phyloP scores from a whole-genome alignment of 768 basidiomycete species.

The Mrakia gelida region DNA sequence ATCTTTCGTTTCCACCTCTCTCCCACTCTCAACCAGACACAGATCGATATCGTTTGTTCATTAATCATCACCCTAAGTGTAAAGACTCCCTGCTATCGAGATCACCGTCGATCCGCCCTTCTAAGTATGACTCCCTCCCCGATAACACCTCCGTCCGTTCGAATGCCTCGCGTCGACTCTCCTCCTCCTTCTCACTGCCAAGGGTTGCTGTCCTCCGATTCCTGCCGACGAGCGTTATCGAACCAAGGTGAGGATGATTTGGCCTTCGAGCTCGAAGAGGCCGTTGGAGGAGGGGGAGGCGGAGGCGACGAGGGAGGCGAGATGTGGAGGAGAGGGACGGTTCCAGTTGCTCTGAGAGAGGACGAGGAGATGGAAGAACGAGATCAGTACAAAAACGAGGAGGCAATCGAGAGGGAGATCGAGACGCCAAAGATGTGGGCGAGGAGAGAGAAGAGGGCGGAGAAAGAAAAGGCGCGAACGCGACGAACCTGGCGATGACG shows the following conservation, averaged over 20 bases:
- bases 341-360: neutral
- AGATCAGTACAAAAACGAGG: neutral
- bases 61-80: too few species aligned
- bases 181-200: neutral
- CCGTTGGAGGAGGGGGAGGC: neutral
- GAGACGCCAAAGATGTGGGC: too few species aligned
- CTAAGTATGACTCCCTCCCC: too few species aligned
- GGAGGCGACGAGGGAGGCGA: neutral
- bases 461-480: too few species aligned
- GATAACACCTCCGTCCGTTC: too few species aligned
- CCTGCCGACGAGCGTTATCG: neutral
- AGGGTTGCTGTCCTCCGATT: constrained; percentile 9
- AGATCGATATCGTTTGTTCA: too few species aligned
- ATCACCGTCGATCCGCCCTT: too few species aligned
- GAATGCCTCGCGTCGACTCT: too few species aligned
- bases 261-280: neutral
- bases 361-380: neutral
- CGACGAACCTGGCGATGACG: neutral
- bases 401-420: neutral
- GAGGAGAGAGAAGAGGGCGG: neutral
- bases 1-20: too few species aligned
- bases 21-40: too few species aligned
- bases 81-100: too few species aligned
- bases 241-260: neutral
- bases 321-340: neutral